phyloP scores from a whole-genome alignment of 169 alveolate species.

The Eimeria sp. region DNA sequence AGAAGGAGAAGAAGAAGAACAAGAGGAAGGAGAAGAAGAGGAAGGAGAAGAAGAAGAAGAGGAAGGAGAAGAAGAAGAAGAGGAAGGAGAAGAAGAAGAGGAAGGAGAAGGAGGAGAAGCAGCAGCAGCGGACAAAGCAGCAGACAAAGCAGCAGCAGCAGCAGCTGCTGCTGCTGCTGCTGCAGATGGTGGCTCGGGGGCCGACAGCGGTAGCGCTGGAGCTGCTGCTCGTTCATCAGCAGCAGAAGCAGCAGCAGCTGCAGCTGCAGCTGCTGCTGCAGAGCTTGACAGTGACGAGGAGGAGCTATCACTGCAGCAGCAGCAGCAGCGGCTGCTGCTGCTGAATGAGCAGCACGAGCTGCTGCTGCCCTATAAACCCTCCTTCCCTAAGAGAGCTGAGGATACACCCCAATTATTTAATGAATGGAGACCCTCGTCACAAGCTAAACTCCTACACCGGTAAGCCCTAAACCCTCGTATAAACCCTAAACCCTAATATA shows the following conservation, averaged over 20 bases:
- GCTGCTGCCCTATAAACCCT: neutral
- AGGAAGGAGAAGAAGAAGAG: neutral
- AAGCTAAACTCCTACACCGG: constrained; percentile 26
- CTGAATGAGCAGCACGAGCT: neutral
- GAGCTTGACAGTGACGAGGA: constrained; percentile 22
- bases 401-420: neutral
- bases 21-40: neutral
- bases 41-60: constrained; percentile 26
- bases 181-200: neutral
- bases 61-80: neutral
- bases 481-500: neutral
- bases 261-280: constrained; percentile 7
- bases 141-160: neutral
- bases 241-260: constrained; percentile 68
- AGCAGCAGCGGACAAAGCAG: neutral
- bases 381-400: neutral
- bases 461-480: neutral
- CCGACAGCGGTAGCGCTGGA: neutral
- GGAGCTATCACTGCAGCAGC: neutral
- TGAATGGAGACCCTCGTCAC: neutral
- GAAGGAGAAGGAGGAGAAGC: neutral
- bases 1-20: too few relatives aligned
- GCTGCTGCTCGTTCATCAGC: neutral
- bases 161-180: constrained; percentile 15
- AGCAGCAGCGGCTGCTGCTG: constrained; percentile 44